phyloP scores from a whole-genome alignment of 139 green algal genomes.

The Chlamydomonas schloesseri region DNA sequence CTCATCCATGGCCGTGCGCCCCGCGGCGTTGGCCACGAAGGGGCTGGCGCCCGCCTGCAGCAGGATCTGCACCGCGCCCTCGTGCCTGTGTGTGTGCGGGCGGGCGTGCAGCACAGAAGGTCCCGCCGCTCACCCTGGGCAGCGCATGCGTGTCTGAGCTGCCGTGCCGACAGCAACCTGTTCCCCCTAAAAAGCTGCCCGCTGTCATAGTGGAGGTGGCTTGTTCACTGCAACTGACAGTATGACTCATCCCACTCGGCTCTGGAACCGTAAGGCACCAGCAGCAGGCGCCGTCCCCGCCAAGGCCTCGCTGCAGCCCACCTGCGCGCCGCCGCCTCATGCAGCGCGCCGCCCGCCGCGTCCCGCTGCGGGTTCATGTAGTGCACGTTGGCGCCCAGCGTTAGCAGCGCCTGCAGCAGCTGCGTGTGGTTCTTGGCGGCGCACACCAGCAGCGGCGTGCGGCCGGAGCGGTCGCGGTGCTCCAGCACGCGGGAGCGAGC shows the following conservation, averaged over 20 bases:
- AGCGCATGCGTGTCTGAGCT: no score
- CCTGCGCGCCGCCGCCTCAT: slow-evolving; percentile 42
- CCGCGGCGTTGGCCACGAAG: slow-evolving; percentile 16
- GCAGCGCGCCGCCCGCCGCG: slow-evolving; percentile 23
- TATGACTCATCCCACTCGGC: no score
- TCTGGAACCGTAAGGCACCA: no score
- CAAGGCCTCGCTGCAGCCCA: no score
- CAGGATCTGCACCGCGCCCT: slow-evolving; percentile 18
- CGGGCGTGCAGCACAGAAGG: no score
- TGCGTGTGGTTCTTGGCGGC: slow-evolving; percentile 36
- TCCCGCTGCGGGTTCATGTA: slow-evolving; percentile 21
- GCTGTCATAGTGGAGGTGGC: no score
- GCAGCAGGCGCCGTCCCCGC: no score
- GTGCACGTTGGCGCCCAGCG: slow-evolving; percentile 44
- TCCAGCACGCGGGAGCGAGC: neutral
- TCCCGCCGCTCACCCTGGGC: no score
- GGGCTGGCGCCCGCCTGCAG: slow-evolving; percentile 21
- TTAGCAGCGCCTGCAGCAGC: slow-evolving; percentile 42
- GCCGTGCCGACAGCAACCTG: no score
- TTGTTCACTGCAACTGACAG: no score
- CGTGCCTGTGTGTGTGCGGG: no score
- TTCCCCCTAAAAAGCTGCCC: no score
- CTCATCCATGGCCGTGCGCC: slow-evolving; percentile 29
- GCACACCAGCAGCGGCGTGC: slow-evolving; percentile 20
- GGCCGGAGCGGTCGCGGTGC: neutral